A percentile compares a stretch with the other conserved stretches of the same genome.
phyloP scores from a whole-genome alignment of 2,329 filamentous ascomycete genomes.

The Pestalotiopsis sp. region DNA sequence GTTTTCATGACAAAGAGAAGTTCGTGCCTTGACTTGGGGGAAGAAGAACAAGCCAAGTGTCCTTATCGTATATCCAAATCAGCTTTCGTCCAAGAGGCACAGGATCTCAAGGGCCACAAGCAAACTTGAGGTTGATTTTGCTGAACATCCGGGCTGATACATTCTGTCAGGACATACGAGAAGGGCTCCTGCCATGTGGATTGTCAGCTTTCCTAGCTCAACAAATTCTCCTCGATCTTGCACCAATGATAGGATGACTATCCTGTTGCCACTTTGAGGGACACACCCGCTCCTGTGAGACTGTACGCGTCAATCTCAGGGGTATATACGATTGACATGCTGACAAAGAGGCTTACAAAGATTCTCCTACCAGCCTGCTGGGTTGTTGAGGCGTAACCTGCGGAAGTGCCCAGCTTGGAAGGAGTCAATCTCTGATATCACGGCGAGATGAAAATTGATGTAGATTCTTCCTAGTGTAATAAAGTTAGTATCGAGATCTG shows the following conservation, averaged over 20 bases:
- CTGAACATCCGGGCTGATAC: too few species aligned
- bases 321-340: not conserved
- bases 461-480: not conserved
- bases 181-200: too few species aligned
- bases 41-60: too few species aligned
- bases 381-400: not conserved
- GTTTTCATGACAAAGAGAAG: too few species aligned
- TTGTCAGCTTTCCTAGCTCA: too few species aligned
- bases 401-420: not conserved
- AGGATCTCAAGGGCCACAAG: too few species aligned
- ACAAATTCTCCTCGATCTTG: not conserved
- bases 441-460: not conserved
- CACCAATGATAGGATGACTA: not conserved
- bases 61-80: too few species aligned
- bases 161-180: too few species aligned
- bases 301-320: not conserved
- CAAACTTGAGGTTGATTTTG: too few species aligned
- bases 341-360: slow-evolving; percentile 10
- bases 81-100: too few species aligned
- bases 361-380: not conserved
- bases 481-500: not conserved
- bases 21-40: too few species aligned
- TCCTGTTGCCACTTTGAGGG: not conserved
- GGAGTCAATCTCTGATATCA: not conserved
- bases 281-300: not conserved